Percentiles rank a stretch among this genome's conserved stretches.
Evolutionary conservation across 2,329 filamentous ascomycete species (phyloP).

Genomic region (Colletotrichum horii): DNA sequence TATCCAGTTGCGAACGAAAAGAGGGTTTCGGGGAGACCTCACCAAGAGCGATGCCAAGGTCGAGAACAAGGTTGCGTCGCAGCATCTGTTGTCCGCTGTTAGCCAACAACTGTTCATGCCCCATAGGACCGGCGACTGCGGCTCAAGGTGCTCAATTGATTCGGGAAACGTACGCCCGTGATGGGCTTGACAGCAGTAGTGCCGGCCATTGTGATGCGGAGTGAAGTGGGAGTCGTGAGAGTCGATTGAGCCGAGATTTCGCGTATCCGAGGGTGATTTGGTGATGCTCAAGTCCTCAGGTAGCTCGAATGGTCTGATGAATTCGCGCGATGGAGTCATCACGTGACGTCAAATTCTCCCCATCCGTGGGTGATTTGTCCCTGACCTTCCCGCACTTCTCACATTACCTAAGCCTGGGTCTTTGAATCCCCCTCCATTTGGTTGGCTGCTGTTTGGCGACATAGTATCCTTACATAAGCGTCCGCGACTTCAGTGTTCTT

Average conservation of each 20-base stretch:
- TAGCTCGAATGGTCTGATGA: conserved; percentile 19
- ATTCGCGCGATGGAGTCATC: conserved; percentile 10
- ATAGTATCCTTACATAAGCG: background rate
- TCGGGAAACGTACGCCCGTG: conserved; percentile 58
- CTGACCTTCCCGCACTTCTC: background rate
- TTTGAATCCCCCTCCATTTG: background rate
- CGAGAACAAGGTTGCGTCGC: conserved; percentile 62
- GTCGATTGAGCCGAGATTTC: conserved; percentile 12
- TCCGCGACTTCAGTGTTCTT: background rate
- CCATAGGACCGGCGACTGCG: conserved; percentile 8
- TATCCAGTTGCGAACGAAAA: background rate
- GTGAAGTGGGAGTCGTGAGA: conserved; percentile 2
- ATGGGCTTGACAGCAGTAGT: conserved; percentile 52
- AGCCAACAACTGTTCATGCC: conserved; percentile 21
- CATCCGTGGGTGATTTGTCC: background rate
- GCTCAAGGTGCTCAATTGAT: conserved; percentile 33
- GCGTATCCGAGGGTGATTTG: background rate
- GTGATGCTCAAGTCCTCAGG: background rate
- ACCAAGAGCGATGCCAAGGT: conserved; percentile 62
- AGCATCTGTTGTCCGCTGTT: conserved; percentile 58
- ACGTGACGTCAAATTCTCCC: conserved; percentile 13
- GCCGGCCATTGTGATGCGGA: conserved; percentile 49
- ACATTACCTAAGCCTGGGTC: conserved; percentile 1
- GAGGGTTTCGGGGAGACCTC: conserved; percentile 31
- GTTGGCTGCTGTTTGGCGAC: background rate